A percentile compares a stretch with the other conserved stretches of the same genome.
Evolutionary conservation across 345 rosid species (phyloP).

Genomic region (Bretschneidera sinensis): DNA sequence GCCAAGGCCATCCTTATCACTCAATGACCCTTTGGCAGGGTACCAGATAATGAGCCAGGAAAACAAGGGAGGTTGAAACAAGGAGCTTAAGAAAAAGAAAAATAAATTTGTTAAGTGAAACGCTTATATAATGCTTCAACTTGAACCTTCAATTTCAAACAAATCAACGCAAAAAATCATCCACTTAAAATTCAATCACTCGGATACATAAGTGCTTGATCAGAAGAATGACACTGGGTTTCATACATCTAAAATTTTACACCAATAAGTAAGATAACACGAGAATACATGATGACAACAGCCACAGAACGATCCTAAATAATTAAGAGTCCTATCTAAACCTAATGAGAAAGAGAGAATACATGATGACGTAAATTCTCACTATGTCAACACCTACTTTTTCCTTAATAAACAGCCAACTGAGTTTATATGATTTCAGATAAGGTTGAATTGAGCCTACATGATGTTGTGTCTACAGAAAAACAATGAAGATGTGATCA

Average conservation of each 20-base stretch:
- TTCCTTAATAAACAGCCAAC: slow-evolving; percentile 16
- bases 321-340: slow-evolving; percentile 28
- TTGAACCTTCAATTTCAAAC: not conserved
- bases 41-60: too few species aligned
- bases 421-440: slow-evolving; percentile 10
- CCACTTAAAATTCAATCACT: slow-evolving; percentile 9
- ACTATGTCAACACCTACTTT: slow-evolving; percentile 16
- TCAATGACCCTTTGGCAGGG: too few species aligned
- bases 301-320: slow-evolving; percentile 19
- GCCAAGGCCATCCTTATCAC: too few species aligned
- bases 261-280: slow-evolving; percentile 15
- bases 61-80: too few species aligned
- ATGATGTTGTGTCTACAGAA: slow-evolving; percentile 10
- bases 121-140: not conserved
- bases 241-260: slow-evolving; percentile 19
- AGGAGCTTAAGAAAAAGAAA: too few species aligned
- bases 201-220: slow-evolving; percentile 15
- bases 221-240: slow-evolving; percentile 23
- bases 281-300: slow-evolving; percentile 17
- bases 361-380: slow-evolving; percentile 5
- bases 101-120: not conserved
- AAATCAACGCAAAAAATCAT: not conserved
- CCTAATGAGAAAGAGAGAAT: slow-evolving; percentile 17
- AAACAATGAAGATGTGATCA: slow-evolving; percentile 16
- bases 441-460: slow-evolving; percentile 20